A percentile compares a stretch with the other conserved stretches of the same genome.
Conservation (phyloP, 257 asterid species). For the Nicotiana otophora region DNA sequence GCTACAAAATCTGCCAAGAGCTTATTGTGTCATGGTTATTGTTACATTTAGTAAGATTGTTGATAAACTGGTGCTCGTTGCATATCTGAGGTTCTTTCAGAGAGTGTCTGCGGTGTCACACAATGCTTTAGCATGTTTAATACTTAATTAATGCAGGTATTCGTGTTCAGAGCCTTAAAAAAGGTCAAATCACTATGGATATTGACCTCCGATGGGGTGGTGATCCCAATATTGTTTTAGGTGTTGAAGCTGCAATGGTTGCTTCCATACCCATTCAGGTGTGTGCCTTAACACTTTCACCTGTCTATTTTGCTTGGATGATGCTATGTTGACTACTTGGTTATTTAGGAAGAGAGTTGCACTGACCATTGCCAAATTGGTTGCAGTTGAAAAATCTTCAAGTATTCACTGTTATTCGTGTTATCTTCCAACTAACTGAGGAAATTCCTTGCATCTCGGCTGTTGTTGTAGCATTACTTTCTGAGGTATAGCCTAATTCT, state of each 20-base stretch:
- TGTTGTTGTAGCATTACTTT: conserved; percentile 95
- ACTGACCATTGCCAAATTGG: conserved; percentile 15
- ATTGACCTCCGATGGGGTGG: conserved; percentile 99
- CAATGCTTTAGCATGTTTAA: not conserved
- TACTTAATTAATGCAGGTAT: conserved; percentile 55
- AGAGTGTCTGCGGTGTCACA: not conserved
- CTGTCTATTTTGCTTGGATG: not conserved
- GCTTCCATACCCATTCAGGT: conserved; percentile 99
- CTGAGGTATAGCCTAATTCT: conserved; percentile 54
- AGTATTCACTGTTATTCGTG: conserved; percentile 92
- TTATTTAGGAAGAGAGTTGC: not conserved
- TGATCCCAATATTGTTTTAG: conserved; percentile 89
- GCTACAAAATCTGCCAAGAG: not conserved
- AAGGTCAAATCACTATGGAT: conserved; percentile 98
- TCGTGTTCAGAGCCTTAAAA: conserved; percentile 96
- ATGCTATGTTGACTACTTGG: not conserved
- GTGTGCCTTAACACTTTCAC: conserved; percentile 14
- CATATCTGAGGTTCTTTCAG: not conserved
- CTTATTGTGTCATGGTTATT: not conserved
- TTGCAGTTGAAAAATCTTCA: conserved; percentile 96
- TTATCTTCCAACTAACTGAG: conserved; percentile 89
- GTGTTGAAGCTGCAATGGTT: conserved; percentile 92
- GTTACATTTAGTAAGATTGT: not conserved
- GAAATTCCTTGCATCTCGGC: conserved; percentile 99
- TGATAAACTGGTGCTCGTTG: not conserved